Conservation (phyloP, 257 asterid genomes). For the Eustoma russellianum region DNA sequence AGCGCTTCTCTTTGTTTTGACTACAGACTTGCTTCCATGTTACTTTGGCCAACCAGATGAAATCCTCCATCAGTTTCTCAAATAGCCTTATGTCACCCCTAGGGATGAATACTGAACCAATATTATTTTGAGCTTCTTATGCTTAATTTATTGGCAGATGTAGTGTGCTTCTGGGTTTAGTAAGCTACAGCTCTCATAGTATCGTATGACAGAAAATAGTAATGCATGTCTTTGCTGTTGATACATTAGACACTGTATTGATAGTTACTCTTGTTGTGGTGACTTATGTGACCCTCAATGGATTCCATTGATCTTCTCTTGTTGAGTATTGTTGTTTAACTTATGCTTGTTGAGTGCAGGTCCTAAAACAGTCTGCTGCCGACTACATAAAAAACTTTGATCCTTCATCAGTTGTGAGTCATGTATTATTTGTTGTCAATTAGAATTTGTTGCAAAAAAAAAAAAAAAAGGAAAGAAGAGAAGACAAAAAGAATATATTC, state of each 20-base stretch:
- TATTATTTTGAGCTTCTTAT: too few species aligned
- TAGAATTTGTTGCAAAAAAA: neutral
- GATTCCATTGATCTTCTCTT: neutral
- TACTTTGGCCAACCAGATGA: too few species aligned
- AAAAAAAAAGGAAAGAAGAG: too few species aligned
- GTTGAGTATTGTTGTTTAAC: neutral
- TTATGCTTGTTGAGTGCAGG: slow-evolving; percentile 44
- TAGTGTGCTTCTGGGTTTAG: neutral
- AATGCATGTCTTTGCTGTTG: neutral
- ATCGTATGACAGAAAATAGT: neutral
- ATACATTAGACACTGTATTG: neutral
- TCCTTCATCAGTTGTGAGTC: slow-evolving; percentile 67
- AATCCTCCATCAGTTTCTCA: too few species aligned
- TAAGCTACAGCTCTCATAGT: neutral
- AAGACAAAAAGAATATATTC: neutral
- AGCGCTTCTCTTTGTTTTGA: too few species aligned
- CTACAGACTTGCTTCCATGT: too few species aligned
- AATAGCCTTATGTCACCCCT: too few species aligned
- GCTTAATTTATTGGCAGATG: too few species aligned
- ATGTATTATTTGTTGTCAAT: neutral
- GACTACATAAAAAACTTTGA: slow-evolving; percentile 57
- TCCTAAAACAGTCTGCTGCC: slow-evolving; percentile 71
- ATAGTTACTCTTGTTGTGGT: neutral
- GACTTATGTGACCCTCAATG: neutral
- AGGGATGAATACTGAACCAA: too few species aligned